Base-by-base conservation (phyloP, 352 stramenopile species). In the Pythium dissotocum region DNA sequence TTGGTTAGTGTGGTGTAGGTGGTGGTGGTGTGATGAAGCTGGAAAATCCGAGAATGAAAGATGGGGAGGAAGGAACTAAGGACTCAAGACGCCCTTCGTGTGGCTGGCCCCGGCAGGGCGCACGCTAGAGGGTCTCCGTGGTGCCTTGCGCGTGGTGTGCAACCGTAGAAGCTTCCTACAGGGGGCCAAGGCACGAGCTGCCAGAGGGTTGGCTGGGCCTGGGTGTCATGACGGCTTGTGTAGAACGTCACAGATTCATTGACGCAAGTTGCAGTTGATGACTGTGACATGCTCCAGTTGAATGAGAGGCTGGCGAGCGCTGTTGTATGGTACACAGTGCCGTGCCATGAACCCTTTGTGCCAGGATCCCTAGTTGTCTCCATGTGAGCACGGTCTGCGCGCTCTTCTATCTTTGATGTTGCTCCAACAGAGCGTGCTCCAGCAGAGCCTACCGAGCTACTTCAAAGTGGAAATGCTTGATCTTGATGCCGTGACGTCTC, bases 41-140 rank as follows among this genome's bases (percentile, higher is more conserved):
- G 58, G 65, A 32, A 58, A 65, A 62, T 66, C 52, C 57, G 65
- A 62, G 57, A 71, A 66, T 66, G 58, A 70, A 26, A 51, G 13
- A 6, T 14, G 5, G 33, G 9, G 9, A 10, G 33, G 33, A 9
- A 38, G 33, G 5, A 1, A 9, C 33, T 0, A 38, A 38, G 33
- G 33, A 38, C 9, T 6, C 5, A 38, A 38, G 5, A 6, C 33
- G 5, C 33, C 33, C 5, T 38, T 38, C 33, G 21, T 24, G 21
- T 24, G 21, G 21, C 33, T 2, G 33, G 33, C 33, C 9, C 33
- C 5, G 33, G 33, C 5, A 44, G 36, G 36, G 36, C 36, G 36
- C 4, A 3, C 7, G 16, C 8, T 44, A 3, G 36, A 42, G 36
- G 36, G 0, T 12, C 36, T 44, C 36, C 2, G 36, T 44, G 36